Base-by-base conservation (phyloP, 1,139 yeast species). In the Scheffersomyces parashehatae region DNA sequence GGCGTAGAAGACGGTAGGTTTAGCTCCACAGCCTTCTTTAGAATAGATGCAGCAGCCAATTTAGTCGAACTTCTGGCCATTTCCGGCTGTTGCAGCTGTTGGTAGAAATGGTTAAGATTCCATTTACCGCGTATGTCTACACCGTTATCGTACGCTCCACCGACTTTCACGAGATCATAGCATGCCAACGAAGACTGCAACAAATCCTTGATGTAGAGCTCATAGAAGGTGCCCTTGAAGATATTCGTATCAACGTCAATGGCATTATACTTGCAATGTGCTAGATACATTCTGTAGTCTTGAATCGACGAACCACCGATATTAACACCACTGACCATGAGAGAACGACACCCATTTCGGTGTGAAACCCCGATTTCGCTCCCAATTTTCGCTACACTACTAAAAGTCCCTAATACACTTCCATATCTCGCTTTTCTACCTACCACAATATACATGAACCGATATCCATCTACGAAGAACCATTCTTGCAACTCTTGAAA, bases 81-180 rank as follows among this genome's bases (percentile, higher is more conserved):
- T 20, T 20, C 26, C 9, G 26, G 26, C 24, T 28, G 35, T 33
- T 26, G 35, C n/a, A 31, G n/a, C n/a, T 14, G 31, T 15, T 54
- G 45, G 49, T 62, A 60, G 48, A 62, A 70, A 16, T 56, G 58
- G 2, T 52, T 40, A 26, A 83, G 56, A 45, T 80, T 70, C 89
- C 89, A 83, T 37, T 67, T 66, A 0, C 88, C 88, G 11, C 74
- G 64, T 1, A 87, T 67, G 59, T 88, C 96, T 5, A 86, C 73
- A 0, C 96, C 96, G 40, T 79, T 77, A 56, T 88, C 96, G 48
- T 79, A 78, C 0, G 88, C 70, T 0, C 95, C 93, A 2, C 95
- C 95, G 4, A 62, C 59, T 26, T 72, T 58, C 4, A 58, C 41
- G 36, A 73, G 40, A 43, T 75, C 70, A 44, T 70, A 73, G 49